phyloP scores from a whole-genome alignment of 2,329 filamentous ascomycete species.

The Alternaria arborescens region DNA sequence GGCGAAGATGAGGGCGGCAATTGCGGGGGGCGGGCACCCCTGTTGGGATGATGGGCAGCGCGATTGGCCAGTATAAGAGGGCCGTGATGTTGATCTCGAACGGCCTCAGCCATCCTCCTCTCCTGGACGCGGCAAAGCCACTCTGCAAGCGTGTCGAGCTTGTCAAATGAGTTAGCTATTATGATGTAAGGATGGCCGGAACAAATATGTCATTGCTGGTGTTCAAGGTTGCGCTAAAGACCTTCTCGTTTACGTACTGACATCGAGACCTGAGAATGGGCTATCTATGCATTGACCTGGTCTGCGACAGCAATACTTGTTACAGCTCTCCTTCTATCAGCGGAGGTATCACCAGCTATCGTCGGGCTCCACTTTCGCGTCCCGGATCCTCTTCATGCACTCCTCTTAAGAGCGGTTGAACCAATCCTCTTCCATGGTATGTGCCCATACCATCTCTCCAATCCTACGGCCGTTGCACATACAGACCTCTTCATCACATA shows the following conservation, averaged over 20 bases:
- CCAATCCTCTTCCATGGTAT: not conserved
- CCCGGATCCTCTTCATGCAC: not conserved
- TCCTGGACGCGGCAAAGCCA: not conserved
- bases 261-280: not conserved
- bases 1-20: slow-evolving; percentile 14
- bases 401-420: not conserved
- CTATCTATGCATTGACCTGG: no score
- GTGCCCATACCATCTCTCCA: not conserved
- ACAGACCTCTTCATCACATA: not conserved
- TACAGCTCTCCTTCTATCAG: not conserved
- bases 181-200: not conserved
- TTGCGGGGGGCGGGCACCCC: slow-evolving; percentile 12
- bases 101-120: not conserved
- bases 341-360: not conserved
- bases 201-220: not conserved
- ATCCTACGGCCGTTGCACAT: not conserved
- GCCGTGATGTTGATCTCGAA: slow-evolving; percentile 12
- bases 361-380: not conserved
- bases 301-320: not conserved
- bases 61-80: slow-evolving; percentile 6
- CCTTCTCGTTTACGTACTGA: not conserved
- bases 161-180: not conserved
- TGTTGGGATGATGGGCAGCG: not conserved
- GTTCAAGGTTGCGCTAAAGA: not conserved
- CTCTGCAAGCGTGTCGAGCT: not conserved